Evolutionary conservation across 495 filamentous ascomycete species (phyloP), one percentile per base, ranked within the genome.

Genomic region (Hypoxylon cercidicola): DNA sequence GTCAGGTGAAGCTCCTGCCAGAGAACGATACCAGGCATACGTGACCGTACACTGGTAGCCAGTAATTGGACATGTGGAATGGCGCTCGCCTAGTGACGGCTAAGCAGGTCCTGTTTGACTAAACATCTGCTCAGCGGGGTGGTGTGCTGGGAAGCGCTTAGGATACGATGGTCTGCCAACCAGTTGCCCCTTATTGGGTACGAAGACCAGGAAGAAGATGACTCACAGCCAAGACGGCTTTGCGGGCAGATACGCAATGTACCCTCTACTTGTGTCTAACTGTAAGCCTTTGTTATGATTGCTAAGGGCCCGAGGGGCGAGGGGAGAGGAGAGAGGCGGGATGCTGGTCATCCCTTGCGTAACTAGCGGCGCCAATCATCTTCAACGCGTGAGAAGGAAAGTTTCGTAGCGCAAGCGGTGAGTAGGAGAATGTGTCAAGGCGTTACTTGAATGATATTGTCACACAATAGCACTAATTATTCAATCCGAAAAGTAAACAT

Each of bases 291-390:
- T 11, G 19, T 12, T 13, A 4, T 18, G 8, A n/a, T 30, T 45
- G n/a, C n/a, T 54, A 13, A 7, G 40, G 12, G 25, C 0, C 7
- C 15, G 0, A 43, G n/a, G 35, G 50, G 50, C 1, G 50, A 21
- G 35, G 50, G 50, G 5, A 4, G 19, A 16, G 18, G 1, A 10
- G 30, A 4, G 43, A 39, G 19, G 28, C 10, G 5, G 16, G 23
- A 8, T 47, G 39, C 21, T 45, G 30, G 30, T 15, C 41, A 66
- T 66, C 62, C 62, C 62, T 66, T 66, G 39, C 55, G 23, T 66
- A 0, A 21, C 11, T 19, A 16, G 21, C 9, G 5, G 35, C 20
- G 43, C 55, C 45, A 55, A 59, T 65, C 18, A 44, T 48, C 54
- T 43, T 49, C 25, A 37, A 18, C 11, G 18, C 30, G 11, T 12